Evolutionary conservation across 345 rosid species (phyloP).

Genomic region (Anastatica hierochuntica): DNA sequence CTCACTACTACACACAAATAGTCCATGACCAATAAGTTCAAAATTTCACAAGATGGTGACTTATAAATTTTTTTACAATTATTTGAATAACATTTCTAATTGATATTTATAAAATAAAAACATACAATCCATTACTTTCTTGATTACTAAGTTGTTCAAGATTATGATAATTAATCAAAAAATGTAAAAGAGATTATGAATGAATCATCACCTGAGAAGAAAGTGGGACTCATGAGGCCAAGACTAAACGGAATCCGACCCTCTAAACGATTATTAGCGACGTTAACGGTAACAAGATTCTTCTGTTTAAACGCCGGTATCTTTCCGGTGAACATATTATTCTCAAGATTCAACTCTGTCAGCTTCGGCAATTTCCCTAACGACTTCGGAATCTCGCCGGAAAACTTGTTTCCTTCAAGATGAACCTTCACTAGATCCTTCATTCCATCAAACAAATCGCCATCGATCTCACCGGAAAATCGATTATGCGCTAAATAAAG

Average conservation of each 20-base stretch:
- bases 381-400: conserved; percentile 50
- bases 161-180: neutral
- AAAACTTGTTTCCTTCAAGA: conserved; percentile 44
- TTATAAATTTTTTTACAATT: no score
- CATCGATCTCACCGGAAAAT: conserved; percentile 42
- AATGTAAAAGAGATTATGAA: neutral
- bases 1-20: no score
- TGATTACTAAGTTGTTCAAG: no score
- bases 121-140: no score
- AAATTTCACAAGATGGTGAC: no score
- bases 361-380: conserved; percentile 33
- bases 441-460: conserved; percentile 44
- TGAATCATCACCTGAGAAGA: conserved; percentile 38
- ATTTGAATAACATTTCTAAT: no score
- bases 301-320: conserved; percentile 43
- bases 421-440: conserved; percentile 34
- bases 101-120: no score
- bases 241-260: conserved; percentile 48
- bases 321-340: conserved; percentile 44
- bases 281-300: conserved; percentile 30
- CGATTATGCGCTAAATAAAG: conserved; percentile 48
- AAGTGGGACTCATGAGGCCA: conserved; percentile 22
- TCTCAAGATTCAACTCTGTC: conserved; percentile 37
- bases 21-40: no score
- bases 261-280: conserved; percentile 38